Conservation (phyloP, 108 stramenopile species). For the Skeletonema costatum region DNA sequence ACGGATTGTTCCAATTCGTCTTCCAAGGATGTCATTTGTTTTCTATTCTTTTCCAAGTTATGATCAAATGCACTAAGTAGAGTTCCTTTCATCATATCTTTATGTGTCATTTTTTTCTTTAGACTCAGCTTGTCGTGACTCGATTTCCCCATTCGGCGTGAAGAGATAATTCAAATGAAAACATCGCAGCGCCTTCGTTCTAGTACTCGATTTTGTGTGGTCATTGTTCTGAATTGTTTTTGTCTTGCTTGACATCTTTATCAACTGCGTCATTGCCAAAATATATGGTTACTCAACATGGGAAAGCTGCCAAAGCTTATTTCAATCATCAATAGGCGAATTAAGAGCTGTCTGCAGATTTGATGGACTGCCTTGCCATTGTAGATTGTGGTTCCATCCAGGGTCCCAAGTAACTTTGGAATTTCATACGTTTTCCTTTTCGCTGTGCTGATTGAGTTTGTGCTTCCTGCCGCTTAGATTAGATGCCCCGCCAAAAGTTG, state of each 20-base stretch:
- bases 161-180: constrained; percentile 19
- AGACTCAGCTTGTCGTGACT: constrained; percentile 15
- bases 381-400: neutral
- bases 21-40: too few relatives aligned
- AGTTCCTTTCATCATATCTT: constrained; percentile 37
- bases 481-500: neutral
- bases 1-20: constrained; percentile 26
- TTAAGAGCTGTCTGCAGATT: neutral
- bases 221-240: constrained; percentile 1
- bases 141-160: constrained; percentile 34
- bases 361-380: neutral
- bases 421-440: neutral
- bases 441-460: neutral
- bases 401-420: constrained; percentile 1
- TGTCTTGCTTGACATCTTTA: neutral
- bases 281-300: constrained; percentile 28
- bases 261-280: constrained; percentile 11
- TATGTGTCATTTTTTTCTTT: constrained; percentile 21
- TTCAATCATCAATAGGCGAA: constrained; percentile 14
- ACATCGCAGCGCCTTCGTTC: neutral
- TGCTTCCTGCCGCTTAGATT: neutral
- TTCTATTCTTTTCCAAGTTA: too few relatives aligned
- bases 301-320: constrained; percentile 43
- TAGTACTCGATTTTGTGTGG: neutral
- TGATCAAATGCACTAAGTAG: constrained; percentile 38